Evolutionary conservation across 2,329 filamentous ascomycete genomes (phyloP), one percentile per base, ranked within the genome.

Genomic region (Berkeleyomyces basicola): DNA sequence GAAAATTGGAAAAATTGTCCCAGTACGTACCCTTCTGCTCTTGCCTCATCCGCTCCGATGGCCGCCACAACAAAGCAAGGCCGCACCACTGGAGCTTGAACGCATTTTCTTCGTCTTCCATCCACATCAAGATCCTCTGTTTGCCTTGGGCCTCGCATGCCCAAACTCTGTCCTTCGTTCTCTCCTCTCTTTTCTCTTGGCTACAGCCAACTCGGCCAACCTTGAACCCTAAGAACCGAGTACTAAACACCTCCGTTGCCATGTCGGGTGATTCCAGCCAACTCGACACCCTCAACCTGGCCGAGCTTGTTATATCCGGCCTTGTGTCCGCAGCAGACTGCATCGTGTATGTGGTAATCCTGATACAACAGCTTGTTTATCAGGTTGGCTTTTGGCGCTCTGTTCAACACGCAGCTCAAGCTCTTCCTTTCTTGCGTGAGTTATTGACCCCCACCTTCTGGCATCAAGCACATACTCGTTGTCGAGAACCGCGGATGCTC

Each of bases 341-440:
- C 10, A 57, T 59, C 4, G 46, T 65, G 11, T 65, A 63, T 44
- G 9, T 58, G 7, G 23, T 53, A 9, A 61, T 65, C 36, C n/a
- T 65, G 4, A 4, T 51, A n/a, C 61, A 61, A 23, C 64, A 65
- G 53, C 58, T 65, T 7, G 14, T 63, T 23, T 55, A 61, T 40
- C 61, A 65, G 39, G 37, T 65, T 31, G 64, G 64, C 1, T 46
- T 61, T 11, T 47, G 46, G 16, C 59, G 63, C 11, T 43, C 60
- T 36, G 16, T 62, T 31, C 14, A 23, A 10, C 58, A 61, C 11
- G 10, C 58, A 9, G 36, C 51, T n/a, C 51, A 16, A 67, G 82
- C 82, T 14, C 73, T 91, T 51, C 88, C 87, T 10, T 91, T 88
- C 70, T 75, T 92, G 37, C 68, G 87, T 91, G 74, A 66, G 73